Conservation (phyloP, 257 asterid species). For the Cinchona pubescens region DNA sequence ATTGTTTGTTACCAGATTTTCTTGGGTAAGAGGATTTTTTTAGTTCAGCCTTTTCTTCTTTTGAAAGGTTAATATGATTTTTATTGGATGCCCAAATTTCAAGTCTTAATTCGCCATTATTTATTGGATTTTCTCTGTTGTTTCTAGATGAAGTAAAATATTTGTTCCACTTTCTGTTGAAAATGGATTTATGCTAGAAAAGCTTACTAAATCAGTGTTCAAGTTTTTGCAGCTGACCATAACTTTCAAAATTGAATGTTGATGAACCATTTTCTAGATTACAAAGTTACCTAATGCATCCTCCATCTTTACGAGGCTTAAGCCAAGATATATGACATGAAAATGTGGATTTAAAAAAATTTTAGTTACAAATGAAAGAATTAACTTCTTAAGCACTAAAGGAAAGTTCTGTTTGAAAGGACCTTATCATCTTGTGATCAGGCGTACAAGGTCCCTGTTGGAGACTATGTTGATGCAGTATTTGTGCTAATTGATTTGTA, state of each 20-base stretch:
- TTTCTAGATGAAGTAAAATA: background rate
- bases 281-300: background rate
- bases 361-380: background rate
- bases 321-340: background rate
- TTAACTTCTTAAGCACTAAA: background rate
- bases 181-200: background rate
- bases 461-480: background rate
- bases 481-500: background rate
- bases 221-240: background rate
- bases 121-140: background rate
- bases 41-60: background rate
- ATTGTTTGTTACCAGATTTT: background rate
- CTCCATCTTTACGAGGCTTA: background rate
- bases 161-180: background rate
- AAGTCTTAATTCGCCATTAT: background rate
- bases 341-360: background rate
- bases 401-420: background rate
- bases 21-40: background rate
- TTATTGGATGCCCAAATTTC: background rate
- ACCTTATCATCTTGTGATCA: background rate
- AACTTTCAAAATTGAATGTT: too few species aligned
- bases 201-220: background rate
- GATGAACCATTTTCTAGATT: background rate
- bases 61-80: background rate
- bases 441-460: background rate